Evolutionary conservation across 768 basidiomycete species (phyloP), one percentile per base, ranked within the genome.

Genomic region (Russula griseocarnosa): DNA sequence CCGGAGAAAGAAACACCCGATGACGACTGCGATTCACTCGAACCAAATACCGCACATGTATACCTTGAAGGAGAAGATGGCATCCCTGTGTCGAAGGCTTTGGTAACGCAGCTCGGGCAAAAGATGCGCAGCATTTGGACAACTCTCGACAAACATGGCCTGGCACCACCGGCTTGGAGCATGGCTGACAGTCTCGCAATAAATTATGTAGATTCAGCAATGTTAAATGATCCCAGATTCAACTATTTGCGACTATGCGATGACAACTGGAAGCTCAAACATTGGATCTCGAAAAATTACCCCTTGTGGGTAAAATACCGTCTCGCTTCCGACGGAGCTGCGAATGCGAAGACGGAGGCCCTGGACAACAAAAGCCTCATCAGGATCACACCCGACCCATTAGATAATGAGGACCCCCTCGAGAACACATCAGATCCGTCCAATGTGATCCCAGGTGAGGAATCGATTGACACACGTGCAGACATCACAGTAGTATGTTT

Each of bases 1-100:
- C 49, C 49, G 14, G 49, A 50, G 49, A 50, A 50, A 50, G 49
- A 50, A 50, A 50, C n/a, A 1, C 49, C 49, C 24, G 49, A 50
- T 4, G 24, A 50, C 14, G 49, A 50, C 22, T 20, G 49, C 5
- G 49, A 50, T 11, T 50, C 49, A 1, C 49, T 50, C 14, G 24
- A 50, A 11, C 49, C 49, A 28, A 50, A 50, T 5, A 50, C 24
- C n/a, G 28, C 26, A 14, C 49, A 50, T 5, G 11, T 38, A 1
- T 38, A 38, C 14, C 36, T 38, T 14, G 36, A 38, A 38, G 4
- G 5, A 13, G 14, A 38, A 5, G 22, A 24, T 3, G 11, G 49
- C 10, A 20, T 50, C 24, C 49, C 49, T 6, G 24, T 50, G 3
- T 13, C 11, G 11, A 50, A 50, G 22, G 49, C n/a, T 16, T 26